phyloP scores from a whole-genome alignment of 2,329 filamentous ascomycete genomes.

The Tolypocladium pustulatum region DNA sequence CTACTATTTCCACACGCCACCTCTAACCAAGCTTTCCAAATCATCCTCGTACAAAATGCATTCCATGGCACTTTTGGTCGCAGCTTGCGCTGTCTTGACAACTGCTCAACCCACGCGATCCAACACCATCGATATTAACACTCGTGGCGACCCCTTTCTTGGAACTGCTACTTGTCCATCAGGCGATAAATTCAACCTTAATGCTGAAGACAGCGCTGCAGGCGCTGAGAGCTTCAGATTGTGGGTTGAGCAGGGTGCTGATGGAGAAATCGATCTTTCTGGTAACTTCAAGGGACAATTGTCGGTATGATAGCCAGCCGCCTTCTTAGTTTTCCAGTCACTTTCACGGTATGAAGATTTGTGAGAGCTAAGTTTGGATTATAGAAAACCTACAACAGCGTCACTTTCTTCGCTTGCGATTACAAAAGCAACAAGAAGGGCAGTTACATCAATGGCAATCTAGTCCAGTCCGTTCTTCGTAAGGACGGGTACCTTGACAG shows the following conservation, averaged over 20 bases:
- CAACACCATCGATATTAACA: not conserved
- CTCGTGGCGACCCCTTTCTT: not conserved
- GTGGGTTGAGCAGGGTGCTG: not conserved
- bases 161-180: not conserved
- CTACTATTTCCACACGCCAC: not conserved
- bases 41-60: not conserved
- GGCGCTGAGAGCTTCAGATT: not conserved
- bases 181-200: not conserved
- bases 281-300: not conserved
- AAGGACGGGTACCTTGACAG: not conserved
- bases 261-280: not conserved
- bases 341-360: not conserved
- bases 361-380: not conserved
- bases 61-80: not conserved
- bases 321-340: not conserved
- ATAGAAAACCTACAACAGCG: not conserved
- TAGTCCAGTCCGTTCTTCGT: not conserved
- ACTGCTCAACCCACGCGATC: not conserved
- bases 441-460: not conserved
- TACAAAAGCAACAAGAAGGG: not conserved
- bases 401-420: not conserved
- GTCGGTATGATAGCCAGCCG: not conserved
- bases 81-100: not conserved
- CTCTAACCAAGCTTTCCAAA: not conserved
- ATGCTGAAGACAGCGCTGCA: not conserved